Base-by-base conservation (phyloP, 2,329 filamentous ascomycete species). In the Paraphaeosphaeria sporulosa region DNA sequence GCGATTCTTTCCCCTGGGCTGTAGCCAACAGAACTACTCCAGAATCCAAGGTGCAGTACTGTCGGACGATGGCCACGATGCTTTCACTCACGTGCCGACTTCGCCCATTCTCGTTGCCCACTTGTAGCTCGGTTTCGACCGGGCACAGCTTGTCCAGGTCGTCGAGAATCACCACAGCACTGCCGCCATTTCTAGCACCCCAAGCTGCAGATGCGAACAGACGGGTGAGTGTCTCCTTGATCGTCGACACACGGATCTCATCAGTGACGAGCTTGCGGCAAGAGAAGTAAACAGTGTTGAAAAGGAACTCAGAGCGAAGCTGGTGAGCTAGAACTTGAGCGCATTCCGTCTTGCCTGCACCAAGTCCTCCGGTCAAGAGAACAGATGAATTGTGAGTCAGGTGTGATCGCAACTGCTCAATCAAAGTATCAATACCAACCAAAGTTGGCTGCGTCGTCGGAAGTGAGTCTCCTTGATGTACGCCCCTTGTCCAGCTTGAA, bases 81-180 rank as follows among this genome's bases (percentile, higher is more conserved):
- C 93, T 88, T 77, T 99, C 95, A 73, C 94, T 97, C 59, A 97
- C 88, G 70, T 98, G 94, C 36, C 93, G 88, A 75, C 94, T 98
- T 64, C 94, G 87, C 19, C 92, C 92, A 71, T 99, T 98, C 68
- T 98, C 93, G 61, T 93, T 94, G 63, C 93, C 93, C 4, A 96
- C 92, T 77, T 97, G 93, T 13, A 99, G 84, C 76, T 99, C 95
- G 0, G 94, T 97, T 78, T 99, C 96, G 0, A 89, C 90, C 0
- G 95, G 94, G 73, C 94, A 98, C 1, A 99, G 83, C 71, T 92
- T 93, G 78, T 99, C 95, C 7, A 99, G 80, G 71, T 99, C 95
- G 72, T 99, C 95, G 1, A 99, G 83, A 51, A 99, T 87, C 21
- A 99, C 91, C 2, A 98, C 76, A 0, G 94, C 87, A 63, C 88